Percentiles rank a stretch among this genome's conserved stretches.
These are phyloP conservation scores for Mycena filopes DNA, from an alignment of 768 basidiomycete species.

Conservation along the genomic window DNA sequence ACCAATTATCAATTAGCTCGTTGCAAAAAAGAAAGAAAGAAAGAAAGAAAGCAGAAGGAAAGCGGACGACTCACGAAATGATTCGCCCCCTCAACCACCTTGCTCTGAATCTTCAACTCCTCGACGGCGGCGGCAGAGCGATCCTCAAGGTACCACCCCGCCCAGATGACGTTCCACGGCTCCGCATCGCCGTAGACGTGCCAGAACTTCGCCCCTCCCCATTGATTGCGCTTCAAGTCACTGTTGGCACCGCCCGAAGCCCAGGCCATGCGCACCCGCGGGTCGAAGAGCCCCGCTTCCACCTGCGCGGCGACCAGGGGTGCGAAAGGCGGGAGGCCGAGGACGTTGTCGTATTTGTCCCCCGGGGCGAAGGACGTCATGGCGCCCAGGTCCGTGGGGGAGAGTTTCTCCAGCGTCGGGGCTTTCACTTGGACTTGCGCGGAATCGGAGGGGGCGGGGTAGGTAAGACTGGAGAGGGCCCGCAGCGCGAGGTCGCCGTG, in stretches of 20 bases:
- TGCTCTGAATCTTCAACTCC: conserved; percentile 27
- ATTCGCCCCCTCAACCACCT: conserved; percentile 30
- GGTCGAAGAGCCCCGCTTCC: conserved; percentile 29
- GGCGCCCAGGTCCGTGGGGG: conserved; percentile 16
- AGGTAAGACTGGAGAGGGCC: too few relatives aligned
- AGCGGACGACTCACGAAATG: conserved; percentile 38
- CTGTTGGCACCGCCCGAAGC: too few relatives aligned
- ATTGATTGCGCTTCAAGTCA: too few relatives aligned
- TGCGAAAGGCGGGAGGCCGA: conserved; percentile 16
- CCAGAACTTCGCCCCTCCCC: conserved; percentile 28
- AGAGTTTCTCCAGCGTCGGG: conserved; percentile 23
- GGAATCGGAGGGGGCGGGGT: too few relatives aligned
- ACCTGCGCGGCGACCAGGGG: conserved; percentile 5
- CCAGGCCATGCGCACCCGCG: conserved; percentile 25
- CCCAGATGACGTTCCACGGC: conserved; percentile 26
- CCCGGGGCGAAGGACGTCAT: conserved; percentile 28
- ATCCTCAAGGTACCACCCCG: conserved; percentile 36
- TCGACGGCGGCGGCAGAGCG: conserved; percentile 18
- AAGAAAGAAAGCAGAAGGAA: neutral
- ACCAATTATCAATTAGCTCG: too few relatives aligned
- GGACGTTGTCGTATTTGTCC: conserved; percentile 29
- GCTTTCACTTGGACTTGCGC: too few relatives aligned
- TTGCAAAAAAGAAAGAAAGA: neutral
- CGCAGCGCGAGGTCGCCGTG: conserved; percentile 37
- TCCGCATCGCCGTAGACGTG: conserved; percentile 25